These are phyloP conservation scores for Tilletia setariae DNA, from an alignment of 1,284 basidiomycete species.

Conservation along the genomic window DNA sequence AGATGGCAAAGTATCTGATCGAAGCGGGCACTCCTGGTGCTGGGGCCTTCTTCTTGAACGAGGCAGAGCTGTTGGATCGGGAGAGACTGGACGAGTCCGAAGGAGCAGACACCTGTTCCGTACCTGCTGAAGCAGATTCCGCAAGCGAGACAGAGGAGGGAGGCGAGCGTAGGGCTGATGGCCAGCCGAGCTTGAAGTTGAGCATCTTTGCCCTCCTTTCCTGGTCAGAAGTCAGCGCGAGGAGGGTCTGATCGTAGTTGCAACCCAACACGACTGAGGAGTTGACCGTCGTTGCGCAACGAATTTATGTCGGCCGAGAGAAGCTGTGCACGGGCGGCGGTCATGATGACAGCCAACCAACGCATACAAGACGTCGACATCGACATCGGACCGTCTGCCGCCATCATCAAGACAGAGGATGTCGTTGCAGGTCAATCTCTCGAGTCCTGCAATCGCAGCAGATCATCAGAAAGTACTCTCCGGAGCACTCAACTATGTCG, in stretches of 20 bases:
- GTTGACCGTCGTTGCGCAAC: constrained; percentile 14
- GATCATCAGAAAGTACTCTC: constrained; percentile 52
- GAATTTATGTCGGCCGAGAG: neutral
- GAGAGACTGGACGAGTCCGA: neutral
- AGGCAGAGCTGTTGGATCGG: neutral
- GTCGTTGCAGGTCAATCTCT: constrained; percentile 64
- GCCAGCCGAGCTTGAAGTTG: constrained; percentile 3
- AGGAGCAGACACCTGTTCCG: neutral
- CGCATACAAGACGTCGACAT: neutral
- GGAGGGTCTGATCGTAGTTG: no score
- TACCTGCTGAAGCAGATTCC: neutral
- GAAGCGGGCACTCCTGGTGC: constrained; percentile 11
- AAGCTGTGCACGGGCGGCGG: neutral
- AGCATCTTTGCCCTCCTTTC: neutral
- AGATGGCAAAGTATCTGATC: constrained; percentile 14
- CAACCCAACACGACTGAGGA: no score
- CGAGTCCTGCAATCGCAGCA: constrained; percentile 63
- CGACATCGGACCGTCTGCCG: neutral
- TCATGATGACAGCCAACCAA: neutral
- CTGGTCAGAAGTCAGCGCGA: neutral
- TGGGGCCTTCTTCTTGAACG: neutral
- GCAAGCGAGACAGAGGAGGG: neutral
- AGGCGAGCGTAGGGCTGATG: constrained; percentile 1
- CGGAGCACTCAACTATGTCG: constrained; percentile 73
- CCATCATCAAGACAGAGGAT: constrained; percentile 23